Conservation (phyloP, 768 basidiomycete genomes). For the Candolleomyces efflorescens region DNA sequence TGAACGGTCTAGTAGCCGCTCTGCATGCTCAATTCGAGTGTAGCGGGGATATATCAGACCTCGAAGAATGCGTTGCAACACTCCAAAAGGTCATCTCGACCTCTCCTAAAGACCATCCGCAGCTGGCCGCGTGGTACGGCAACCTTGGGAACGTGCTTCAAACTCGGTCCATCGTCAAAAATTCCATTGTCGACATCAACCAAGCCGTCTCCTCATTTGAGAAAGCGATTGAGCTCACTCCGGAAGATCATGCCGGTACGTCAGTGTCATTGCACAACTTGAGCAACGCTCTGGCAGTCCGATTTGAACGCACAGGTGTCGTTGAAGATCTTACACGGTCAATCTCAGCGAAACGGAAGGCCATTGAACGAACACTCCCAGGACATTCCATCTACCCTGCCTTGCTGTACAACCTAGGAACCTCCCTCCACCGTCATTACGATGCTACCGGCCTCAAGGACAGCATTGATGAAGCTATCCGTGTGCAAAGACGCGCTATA, state of each 20-base stretch:
- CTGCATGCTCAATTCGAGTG: constrained; percentile 8
- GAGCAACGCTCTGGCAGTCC: constrained; percentile 13
- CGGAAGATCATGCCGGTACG: neutral
- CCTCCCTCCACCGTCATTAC: too few relatives aligned
- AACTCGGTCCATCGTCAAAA: neutral
- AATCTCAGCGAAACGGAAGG: neutral
- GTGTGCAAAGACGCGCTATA: too few relatives aligned
- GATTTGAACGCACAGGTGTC: constrained; percentile 19
- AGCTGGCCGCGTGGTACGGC: neutral
- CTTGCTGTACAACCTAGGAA: too few relatives aligned
- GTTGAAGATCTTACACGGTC: constrained; percentile 19
- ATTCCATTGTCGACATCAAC: constrained; percentile 11
- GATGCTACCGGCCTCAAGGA: too few relatives aligned
- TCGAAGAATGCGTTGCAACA: constrained; percentile 10
- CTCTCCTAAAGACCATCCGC: neutral
- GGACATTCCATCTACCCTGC: too few relatives aligned
- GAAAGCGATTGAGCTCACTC: neutral
- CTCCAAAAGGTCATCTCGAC: constrained; percentile 4
- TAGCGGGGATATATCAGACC: constrained; percentile 11
- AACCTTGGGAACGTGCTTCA: constrained; percentile 9
- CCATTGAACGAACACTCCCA: too few relatives aligned
- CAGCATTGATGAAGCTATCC: too few relatives aligned
- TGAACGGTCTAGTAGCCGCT: constrained; percentile 9
- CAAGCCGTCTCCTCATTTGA: neutral
- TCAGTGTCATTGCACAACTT: constrained; percentile 14